phyloP scores from a whole-genome alignment of 2,329 filamentous ascomycete genomes.

The Esteya vermicola region DNA sequence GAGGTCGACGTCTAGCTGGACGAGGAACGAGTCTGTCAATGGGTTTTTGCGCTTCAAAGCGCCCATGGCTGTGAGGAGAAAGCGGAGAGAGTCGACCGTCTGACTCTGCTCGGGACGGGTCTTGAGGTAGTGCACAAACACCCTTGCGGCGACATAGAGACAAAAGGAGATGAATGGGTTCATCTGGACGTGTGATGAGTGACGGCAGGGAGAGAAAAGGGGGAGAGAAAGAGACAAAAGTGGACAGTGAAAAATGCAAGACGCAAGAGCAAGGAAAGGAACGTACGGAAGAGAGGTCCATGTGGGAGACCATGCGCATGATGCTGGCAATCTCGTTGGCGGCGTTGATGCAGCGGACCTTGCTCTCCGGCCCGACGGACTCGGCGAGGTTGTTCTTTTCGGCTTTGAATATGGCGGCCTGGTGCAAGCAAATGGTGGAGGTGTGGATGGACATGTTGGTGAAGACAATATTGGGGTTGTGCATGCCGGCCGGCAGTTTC shows the following conservation, averaged over 20 bases:
- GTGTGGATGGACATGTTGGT: slow-evolving; percentile 96
- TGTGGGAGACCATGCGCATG: slow-evolving; percentile 87
- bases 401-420: slow-evolving; percentile 94
- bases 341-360: slow-evolving; percentile 81
- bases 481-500: slow-evolving; percentile 62
- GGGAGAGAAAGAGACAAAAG: too few species aligned
- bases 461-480: slow-evolving; percentile 77
- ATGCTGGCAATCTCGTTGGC: slow-evolving; percentile 89
- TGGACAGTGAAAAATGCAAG: background rate
- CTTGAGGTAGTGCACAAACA: slow-evolving; percentile 95
- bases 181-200: slow-evolving; percentile 41
- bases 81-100: slow-evolving; percentile 69
- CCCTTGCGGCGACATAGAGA: slow-evolving; percentile 85
- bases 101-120: slow-evolving; percentile 75
- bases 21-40: slow-evolving; percentile 84
- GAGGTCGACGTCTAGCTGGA: slow-evolving; percentile 84
- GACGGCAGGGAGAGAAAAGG: background rate
- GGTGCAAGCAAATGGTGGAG: slow-evolving; percentile 92
- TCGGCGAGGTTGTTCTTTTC: slow-evolving; percentile 71
- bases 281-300: slow-evolving; percentile 69
- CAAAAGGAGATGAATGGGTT: slow-evolving; percentile 94
- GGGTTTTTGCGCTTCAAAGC: slow-evolving; percentile 79
- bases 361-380: slow-evolving; percentile 75
- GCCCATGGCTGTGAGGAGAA: slow-evolving; percentile 81
- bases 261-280: background rate